Conservation (phyloP, 495 filamentous ascomycete genomes). For the Durotheca rogersii region DNA sequence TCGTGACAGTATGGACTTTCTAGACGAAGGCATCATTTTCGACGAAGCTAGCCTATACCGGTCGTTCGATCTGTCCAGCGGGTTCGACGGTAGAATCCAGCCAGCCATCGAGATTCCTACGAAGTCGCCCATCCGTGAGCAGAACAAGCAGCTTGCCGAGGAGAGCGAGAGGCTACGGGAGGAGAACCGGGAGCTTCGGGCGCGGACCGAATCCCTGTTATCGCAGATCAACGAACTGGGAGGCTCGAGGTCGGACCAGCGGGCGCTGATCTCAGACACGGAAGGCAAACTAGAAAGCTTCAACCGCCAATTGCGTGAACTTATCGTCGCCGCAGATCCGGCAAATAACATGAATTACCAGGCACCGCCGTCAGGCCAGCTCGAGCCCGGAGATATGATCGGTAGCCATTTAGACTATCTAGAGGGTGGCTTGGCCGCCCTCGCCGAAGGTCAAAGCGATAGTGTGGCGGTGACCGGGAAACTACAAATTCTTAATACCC, state of each 20-base stretch:
- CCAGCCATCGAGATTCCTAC: constrained; percentile 48
- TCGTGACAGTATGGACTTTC: constrained; percentile 49
- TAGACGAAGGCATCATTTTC: constrained; percentile 59
- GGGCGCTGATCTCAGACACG: constrained; percentile 55
- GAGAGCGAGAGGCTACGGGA: constrained; percentile 44
- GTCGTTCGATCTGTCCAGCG: constrained; percentile 66
- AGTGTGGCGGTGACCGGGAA: constrained; percentile 32
- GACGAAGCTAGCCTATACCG: constrained; percentile 81
- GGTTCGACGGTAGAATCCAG: constrained; percentile 32
- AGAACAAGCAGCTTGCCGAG: constrained; percentile 44
- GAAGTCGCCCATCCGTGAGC: constrained; percentile 48
- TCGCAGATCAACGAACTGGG: constrained; percentile 36
- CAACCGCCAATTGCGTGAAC: constrained; percentile 65
- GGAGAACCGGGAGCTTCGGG: constrained; percentile 40
- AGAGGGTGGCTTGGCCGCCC: constrained; percentile 36
- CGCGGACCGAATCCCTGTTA: constrained; percentile 40
- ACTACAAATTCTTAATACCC: constrained; percentile 34
- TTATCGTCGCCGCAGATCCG: constrained; percentile 63
- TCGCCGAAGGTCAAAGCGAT: constrained; percentile 32
- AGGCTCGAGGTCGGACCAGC: constrained; percentile 34
- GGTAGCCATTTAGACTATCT: constrained; percentile 45
- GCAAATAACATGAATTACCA: constrained; percentile 40
- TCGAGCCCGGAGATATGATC: constrained; percentile 47
- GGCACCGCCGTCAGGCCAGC: constrained; percentile 35
- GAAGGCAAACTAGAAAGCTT: constrained; percentile 71